Evolutionary conservation across 2,329 filamentous ascomycete species (phyloP).

Genomic region (Periconia digitata): DNA sequence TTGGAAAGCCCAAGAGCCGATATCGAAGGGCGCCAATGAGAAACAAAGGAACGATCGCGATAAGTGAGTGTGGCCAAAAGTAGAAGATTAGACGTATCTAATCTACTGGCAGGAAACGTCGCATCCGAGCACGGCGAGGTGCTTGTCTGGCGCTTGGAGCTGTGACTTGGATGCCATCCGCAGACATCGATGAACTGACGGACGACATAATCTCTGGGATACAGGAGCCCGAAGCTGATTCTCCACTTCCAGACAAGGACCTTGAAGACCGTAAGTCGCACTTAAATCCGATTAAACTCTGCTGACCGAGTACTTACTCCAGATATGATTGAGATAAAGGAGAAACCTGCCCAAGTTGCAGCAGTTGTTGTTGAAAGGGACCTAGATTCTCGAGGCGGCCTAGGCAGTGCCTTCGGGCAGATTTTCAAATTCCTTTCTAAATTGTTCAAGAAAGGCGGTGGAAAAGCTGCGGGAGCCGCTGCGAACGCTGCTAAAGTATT

Average conservation of each 20-base stretch:
- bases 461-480: not conserved
- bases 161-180: conserved; percentile 2
- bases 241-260: conserved; percentile 1
- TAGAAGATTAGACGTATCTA: not conserved
- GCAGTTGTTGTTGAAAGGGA: not conserved
- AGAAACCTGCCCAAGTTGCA: not conserved
- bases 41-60: not conserved
- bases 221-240: conserved; percentile 4
- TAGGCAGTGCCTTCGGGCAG: not conserved
- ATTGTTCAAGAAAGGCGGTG: not conserved
- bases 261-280: conserved; percentile 4
- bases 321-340: not conserved
- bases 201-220: conserved; percentile 2
- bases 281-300: not conserved
- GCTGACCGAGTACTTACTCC: not conserved
- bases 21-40: not conserved
- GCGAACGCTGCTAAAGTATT: not conserved
- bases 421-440: not conserved
- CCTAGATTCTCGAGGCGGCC: not conserved
- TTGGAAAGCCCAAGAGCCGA: not conserved
- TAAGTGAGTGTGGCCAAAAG: not conserved
- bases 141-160: conserved; percentile 8
- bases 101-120: not conserved
- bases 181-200: not conserved
- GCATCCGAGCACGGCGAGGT: conserved; percentile 5